Conservation (phyloP, 345 rosid genomes). For the Gossypium herbaceum region DNA sequence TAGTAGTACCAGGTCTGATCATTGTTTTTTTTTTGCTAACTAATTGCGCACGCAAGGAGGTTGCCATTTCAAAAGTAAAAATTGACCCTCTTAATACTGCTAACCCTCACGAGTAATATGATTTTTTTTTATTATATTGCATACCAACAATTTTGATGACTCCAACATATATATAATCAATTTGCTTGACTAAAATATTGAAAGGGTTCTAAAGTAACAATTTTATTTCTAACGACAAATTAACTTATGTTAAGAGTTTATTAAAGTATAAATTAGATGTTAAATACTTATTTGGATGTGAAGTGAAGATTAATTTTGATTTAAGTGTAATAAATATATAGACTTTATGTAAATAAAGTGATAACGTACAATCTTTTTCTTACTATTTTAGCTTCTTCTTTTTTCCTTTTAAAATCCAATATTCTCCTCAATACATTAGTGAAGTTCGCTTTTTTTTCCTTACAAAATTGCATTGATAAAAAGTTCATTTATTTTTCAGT, state of each 20-base stretch:
- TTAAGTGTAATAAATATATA: too few relatives aligned
- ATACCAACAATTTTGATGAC: neutral
- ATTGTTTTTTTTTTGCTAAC: neutral
- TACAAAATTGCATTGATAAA: neutral
- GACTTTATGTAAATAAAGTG: too few relatives aligned
- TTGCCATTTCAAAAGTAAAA: neutral
- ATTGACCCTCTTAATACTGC: neutral
- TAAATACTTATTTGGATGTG: too few relatives aligned
- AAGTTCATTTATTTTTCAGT: neutral
- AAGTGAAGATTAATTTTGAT: too few relatives aligned
- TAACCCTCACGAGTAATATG: neutral
- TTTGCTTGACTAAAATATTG: neutral
- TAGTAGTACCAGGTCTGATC: neutral
- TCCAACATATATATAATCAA: neutral
- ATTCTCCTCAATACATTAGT: neutral
- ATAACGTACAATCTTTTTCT: too few relatives aligned
- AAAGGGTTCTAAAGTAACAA: neutral
- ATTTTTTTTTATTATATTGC: neutral
- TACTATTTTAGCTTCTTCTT: too few relatives aligned
- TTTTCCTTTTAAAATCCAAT: too few relatives aligned
- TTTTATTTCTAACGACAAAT: too few relatives aligned
- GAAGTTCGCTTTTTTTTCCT: neutral
- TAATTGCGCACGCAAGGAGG: conserved; percentile 3
- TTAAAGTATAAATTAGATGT: too few relatives aligned
- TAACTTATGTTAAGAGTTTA: too few relatives aligned